Base-by-base conservation (phyloP, 116 monocot genomes). In the Dioscorea cayenensis region DNA sequence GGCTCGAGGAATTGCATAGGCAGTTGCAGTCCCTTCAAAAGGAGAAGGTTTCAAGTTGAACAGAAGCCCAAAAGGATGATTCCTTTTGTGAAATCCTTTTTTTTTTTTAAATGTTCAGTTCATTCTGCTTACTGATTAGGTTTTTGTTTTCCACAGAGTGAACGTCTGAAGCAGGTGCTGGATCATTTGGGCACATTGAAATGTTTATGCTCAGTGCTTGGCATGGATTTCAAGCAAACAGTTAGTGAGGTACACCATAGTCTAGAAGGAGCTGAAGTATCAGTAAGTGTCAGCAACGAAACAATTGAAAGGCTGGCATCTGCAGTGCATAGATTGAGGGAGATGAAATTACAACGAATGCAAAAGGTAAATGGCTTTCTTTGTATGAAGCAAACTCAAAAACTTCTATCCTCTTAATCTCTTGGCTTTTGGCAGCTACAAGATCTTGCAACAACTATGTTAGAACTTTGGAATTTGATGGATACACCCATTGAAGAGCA, bases 401-500 rank as follows among this genome's bases (percentile, higher is more conserved):
- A 55, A 55, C n/a, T 16, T 55, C n/a, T 55, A 12, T 55, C 19
- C 19, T 55, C 55, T 55, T 12, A 55, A 16, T 55, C 55, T 55
- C 3, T 55, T n/a, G n/a, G n/a, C 16, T 55, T 55, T 55, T 55
- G 55, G 55, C 83, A 99, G 97, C 90, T 94, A 78, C 99, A 99
- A 99, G 94, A 99, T 75, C 85, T 89, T 60, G 85, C 91, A 37
- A 81, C 80, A 60, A 71, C 81, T 49, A 87, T 99, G 89, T 38
- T 99, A 72, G 94, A 99, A 74, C 72, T 99, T 19, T 99, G 99
- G 99, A 79, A 85, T 76, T 64, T 99, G 70, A 94, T 99, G 99
- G 99, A 99, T 61, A 99, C 99, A 72, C 99, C 99, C 28, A 60
- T 79, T 36, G 91, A 99, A 77, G 94, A 94, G 79, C 99, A 99